Percentiles rank a stretch among this genome's conserved stretches.
These are phyloP conservation scores for Globisporangium cystogenes DNA, from an alignment of 352 stramenopile genomes.

Conservation along the genomic window DNA sequence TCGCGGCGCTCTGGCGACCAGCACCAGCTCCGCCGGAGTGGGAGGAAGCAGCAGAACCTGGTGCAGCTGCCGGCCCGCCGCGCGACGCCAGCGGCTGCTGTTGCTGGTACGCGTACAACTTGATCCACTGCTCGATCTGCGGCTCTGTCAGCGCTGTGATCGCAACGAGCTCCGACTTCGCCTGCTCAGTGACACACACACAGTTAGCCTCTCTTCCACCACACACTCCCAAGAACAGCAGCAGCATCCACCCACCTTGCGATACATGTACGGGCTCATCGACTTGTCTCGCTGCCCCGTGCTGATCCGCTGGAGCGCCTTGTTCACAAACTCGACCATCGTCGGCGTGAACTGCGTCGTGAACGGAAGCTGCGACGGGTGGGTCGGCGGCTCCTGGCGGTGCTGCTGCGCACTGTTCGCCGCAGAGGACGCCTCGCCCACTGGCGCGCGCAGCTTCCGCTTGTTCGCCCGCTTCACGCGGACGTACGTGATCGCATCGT, in stretches of 20 bases:
- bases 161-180: conserved; percentile 41
- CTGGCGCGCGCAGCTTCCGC: conserved; percentile 21
- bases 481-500: conserved; percentile 72
- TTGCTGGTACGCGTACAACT: conserved; percentile 21
- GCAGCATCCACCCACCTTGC: conserved; percentile 24
- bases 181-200: conserved; percentile 8
- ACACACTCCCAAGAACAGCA: background rate
- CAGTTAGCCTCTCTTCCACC: background rate
- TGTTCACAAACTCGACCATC: conserved; percentile 34
- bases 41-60: background rate
- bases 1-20: conserved; percentile 39
- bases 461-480: conserved; percentile 53
- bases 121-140: conserved; percentile 68
- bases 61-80: background rate
- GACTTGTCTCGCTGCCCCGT: conserved; percentile 47
- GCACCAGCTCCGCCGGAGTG: conserved; percentile 1
- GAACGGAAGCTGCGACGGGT: conserved; percentile 50
- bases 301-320: conserved; percentile 47
- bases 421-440: conserved; percentile 9
- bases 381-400: conserved; percentile 15
- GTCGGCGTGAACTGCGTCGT: conserved; percentile 27
- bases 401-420: background rate
- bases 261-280: conserved; percentile 30
- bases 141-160: conserved; percentile 54
- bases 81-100: conserved; percentile 12